Base-by-base conservation (phyloP, 768 basidiomycete genomes). In the Boletus tomentosulus region DNA sequence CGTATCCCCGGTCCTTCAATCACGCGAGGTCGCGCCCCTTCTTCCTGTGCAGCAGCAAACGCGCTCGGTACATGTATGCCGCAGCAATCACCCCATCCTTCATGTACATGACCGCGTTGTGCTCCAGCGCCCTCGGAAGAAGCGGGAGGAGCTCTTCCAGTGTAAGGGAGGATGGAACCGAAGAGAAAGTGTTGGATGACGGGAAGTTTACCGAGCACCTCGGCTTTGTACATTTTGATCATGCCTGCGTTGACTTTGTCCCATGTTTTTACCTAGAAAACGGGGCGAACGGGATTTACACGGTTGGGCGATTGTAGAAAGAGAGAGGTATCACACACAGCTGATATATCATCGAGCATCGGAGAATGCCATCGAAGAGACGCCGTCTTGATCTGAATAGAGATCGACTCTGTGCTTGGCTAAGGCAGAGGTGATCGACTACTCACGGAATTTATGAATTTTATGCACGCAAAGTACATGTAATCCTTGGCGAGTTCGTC, bases 311-410 rank as follows among this genome's bases (percentile, higher is more conserved):
- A 12, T 15, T 12, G 3, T 13, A 35, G 7, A 15, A 12, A 31
- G 8, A 39, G 16, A 16, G 15, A 4, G 34, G 12, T 16, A 30
- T 28, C 43, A 62, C 77, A 39, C 56, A 73, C 93, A 0, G 87
- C 92, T 1, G 93, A 95, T 51, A 98, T 98, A 65, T 98, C 96
- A 68, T 98, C 92, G 7, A 99, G 81, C 96, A 99, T 98, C 1
- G 96, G 96, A 0, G 93, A 97, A 73, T 99, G 96, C 96, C 96
- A 99, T 48, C 93, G 81, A 1, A 98, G 77, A 0, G 94, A 94
- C 0, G 95, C 94, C 0, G 94, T 92, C 68, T 98, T 98, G 59
- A 98, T 92, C 91, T 95, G 57, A 12, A 27, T 28, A 19, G 13
- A 46, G 1, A 6, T 30, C 37, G 0, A 27, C 44, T 39, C 27